Evolutionary conservation across 805 yeast species (phyloP).

Genomic region (Kuraishia floccosa): DNA sequence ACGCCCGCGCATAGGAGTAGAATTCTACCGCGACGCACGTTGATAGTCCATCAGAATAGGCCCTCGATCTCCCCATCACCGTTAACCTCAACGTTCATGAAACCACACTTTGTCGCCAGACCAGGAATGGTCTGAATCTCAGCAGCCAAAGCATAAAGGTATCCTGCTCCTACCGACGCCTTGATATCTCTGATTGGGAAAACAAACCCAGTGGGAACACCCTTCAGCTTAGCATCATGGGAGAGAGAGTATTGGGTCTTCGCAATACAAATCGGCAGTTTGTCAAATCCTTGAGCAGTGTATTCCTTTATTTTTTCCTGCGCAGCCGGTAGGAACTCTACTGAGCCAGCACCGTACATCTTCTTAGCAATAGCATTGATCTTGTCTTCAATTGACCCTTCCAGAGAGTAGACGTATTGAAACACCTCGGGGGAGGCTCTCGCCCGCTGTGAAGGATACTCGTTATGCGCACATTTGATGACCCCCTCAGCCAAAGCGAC

Average conservation of each 20-base stretch:
- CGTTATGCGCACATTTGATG: slow-evolving; percentile 41
- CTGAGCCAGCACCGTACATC: slow-evolving; percentile 70
- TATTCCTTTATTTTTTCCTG: slow-evolving; percentile 56
- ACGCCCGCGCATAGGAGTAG: too few species aligned
- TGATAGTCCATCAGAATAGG: slow-evolving; percentile 52
- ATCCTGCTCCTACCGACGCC: slow-evolving; percentile 76
- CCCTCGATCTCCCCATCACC: slow-evolving; percentile 79
- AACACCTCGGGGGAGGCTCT: slow-evolving; percentile 9
- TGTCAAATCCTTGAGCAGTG: slow-evolving; percentile 64
- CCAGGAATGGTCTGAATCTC: slow-evolving; percentile 85
- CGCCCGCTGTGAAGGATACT: slow-evolving; percentile 10
- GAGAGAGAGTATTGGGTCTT: slow-evolving; percentile 80
- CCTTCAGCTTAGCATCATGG: slow-evolving; percentile 73
- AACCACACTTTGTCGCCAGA: slow-evolving; percentile 75
- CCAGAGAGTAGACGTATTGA: slow-evolving; percentile 48
- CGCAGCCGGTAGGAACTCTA: slow-evolving; percentile 61
- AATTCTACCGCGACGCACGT: too few species aligned
- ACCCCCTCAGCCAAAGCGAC: slow-evolving; percentile 63
- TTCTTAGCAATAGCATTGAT: slow-evolving; percentile 55
- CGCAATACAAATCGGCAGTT: slow-evolving; percentile 76
- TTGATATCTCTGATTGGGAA: slow-evolving; percentile 77
- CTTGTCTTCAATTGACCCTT: slow-evolving; percentile 56
- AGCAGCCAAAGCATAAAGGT: slow-evolving; percentile 75
- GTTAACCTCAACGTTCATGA: slow-evolving; percentile 76
- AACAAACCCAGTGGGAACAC: slow-evolving; percentile 71